Base-by-base conservation (phyloP, 257 asterid genomes). In the Lithospermum erythrorhizon region DNA sequence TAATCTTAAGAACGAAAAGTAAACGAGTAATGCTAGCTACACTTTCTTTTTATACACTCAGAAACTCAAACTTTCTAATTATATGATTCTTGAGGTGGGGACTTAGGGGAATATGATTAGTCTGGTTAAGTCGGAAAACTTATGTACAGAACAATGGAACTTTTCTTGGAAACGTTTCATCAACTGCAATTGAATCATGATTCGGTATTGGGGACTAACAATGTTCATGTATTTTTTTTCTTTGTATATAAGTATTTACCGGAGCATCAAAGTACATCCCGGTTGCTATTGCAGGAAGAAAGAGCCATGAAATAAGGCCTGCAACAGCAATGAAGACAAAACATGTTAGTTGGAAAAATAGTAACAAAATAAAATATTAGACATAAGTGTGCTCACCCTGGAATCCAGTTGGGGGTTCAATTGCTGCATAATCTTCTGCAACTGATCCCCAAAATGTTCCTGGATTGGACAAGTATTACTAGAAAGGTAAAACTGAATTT, bases 391-490 rank as follows among this genome's bases (percentile, higher is more conserved):
- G 48, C 48, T 20, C 74, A 82, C 97, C 95, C 53, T 86, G 97
- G 71, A 89, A 89, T 72, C 95, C 97, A n/a, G 83, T 77, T 3
- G 97, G 95, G 70, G 95, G 97, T 64, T 78, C 94, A 59, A 82
- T 53, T 37, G 97, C 76, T 29, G 83, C 80, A 68, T 86, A 87
- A 70, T 84, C 97, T 78, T 84, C 89, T 18, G 86, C 79, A 63
- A 89, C 17, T 32, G 84, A 65, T 64, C 67, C 89, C 97, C 97
- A 89, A 72, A 84, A 82, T 67, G 86, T 63, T n/a, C 72, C 96
- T 88, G 82, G 19, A 75, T 55, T 48, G 20, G 18, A 41, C 16
- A 2, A 65, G 24, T 23, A 55, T 56, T 4, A 47, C 55, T 59
- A 17, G 4, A 30, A 25, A 48, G 6, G 25, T 7, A 55, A 55